These are phyloP conservation scores for Fusarium newnesense DNA, from an alignment of 2,329 filamentous ascomycete genomes.

Conservation along the genomic window DNA sequence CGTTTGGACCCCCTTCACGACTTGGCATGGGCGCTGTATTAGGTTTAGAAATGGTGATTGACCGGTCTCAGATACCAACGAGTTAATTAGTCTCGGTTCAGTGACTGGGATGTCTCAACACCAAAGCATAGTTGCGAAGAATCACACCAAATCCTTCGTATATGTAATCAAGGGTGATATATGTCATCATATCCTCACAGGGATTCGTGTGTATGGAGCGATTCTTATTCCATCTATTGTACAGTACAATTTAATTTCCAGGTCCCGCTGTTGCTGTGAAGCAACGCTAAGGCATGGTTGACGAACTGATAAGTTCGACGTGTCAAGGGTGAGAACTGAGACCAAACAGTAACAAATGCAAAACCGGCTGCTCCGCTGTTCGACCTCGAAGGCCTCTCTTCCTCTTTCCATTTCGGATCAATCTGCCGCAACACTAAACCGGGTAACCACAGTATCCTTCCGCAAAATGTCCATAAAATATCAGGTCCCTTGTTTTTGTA, in stretches of 20 bases:
- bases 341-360: constrained; percentile 41
- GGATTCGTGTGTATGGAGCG: constrained; percentile 5
- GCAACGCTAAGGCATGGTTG: background rate
- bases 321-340: constrained; percentile 23
- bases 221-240: constrained; percentile 37
- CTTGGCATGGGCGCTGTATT: background rate
- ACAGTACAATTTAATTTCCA: constrained; percentile 30
- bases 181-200: background rate
- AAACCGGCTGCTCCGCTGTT: constrained; percentile 40
- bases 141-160: background rate
- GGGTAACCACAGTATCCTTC: constrained; percentile 22
- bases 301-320: constrained; percentile 2
- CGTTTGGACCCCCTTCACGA: too few relatives aligned
- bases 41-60: background rate
- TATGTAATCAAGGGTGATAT: too few relatives aligned
- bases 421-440: constrained; percentile 37
- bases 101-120: background rate
- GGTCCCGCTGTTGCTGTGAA: background rate
- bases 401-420: constrained; percentile 29
- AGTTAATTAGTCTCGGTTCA: background rate
- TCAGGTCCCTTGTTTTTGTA: constrained; percentile 36
- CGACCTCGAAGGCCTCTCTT: constrained; percentile 20
- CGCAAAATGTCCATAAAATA: constrained; percentile 18
- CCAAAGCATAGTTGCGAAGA: background rate
- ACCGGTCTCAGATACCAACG: background rate